Evolutionary conservation across 176 grass and related monocot species (phyloP), one percentile per base, ranked within the genome.

Genomic region (Oryza australiensis): DNA sequence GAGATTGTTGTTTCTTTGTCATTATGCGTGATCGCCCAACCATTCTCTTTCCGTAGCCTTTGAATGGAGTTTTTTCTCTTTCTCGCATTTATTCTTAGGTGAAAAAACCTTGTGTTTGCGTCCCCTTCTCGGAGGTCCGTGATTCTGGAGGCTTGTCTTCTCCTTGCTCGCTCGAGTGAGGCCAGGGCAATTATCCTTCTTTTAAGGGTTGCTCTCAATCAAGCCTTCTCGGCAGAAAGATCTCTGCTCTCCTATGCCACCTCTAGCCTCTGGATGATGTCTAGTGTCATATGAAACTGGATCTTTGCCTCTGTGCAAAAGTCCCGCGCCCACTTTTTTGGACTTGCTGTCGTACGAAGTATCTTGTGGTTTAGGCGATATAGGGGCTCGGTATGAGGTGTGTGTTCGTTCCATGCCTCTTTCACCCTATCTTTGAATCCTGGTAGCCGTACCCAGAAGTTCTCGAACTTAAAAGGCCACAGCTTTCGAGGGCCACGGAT

Each of bases 401-500:
- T 0, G 3, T 10, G n/a, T 11, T 10, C 2, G 2, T 12, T 2
- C 26, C 62, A 64, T 0, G 9, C 62, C 1, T 3, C 2, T 1
- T 4, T 2, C 1, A 65, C 62, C 12, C 1, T 23, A 0, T 65
- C 62, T 0, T 4, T 0, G 9, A 30, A 65, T 7, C 62, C 62
- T 1, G 62, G 26, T 0, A 65, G 11, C 5, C 5, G 5, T 12
- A 27, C 14, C 62, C 62, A 65, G 7, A 29, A 65, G 11, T 65
- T 65, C 27, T 65, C 62, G 14, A 65, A 65, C 2, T 12, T 9
- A 14, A 65, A 65, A 14, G 24, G 24, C 9, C 12, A n/a, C n/a
- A n/a, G n/a, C n/a, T 1, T 13, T 1, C 11, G 1, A 1, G 24
- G 26, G 0, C 26, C 27, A 1, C 9, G 1, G 2, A 4, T 9